Evolutionary conservation across 1,139 yeast species (phyloP).

Genomic region (Suhomyces terraborum): DNA sequence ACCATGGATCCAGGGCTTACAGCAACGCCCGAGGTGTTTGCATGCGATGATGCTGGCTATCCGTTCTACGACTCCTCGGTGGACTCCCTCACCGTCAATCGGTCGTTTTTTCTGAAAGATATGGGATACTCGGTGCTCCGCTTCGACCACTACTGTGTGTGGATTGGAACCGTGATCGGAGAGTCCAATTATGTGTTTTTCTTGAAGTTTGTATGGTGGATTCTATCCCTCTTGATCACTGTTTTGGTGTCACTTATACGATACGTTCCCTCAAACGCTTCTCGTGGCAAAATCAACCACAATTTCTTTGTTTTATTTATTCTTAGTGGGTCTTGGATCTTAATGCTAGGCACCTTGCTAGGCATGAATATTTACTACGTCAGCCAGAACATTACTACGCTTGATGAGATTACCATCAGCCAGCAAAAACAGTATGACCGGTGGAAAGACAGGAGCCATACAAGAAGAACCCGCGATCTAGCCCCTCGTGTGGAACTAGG

Average conservation of each 20-base stretch:
- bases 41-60: constrained; percentile 59
- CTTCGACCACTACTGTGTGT: constrained; percentile 68
- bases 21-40: constrained; percentile 49
- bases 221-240: constrained; percentile 33
- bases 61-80: constrained; percentile 64
- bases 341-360: constrained; percentile 43
- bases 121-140: constrained; percentile 50
- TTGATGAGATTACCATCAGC: constrained; percentile 24
- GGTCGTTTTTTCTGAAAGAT: constrained; percentile 59
- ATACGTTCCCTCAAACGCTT: constrained; percentile 29
- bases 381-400: constrained; percentile 47
- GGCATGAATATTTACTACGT: constrained; percentile 42
- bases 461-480: constrained; percentile 11
- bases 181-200: constrained; percentile 54
- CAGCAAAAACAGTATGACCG: constrained; percentile 27
- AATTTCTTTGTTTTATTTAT: constrained; percentile 49
- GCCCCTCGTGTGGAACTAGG: constrained; percentile 37
- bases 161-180: constrained; percentile 64
- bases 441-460: constrained; percentile 19
- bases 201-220: constrained; percentile 47
- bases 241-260: constrained; percentile 28
- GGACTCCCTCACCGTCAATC: constrained; percentile 51
- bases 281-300: constrained; percentile 38
- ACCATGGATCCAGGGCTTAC: constrained; percentile 23
- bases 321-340: constrained; percentile 41